These are phyloP conservation scores for Kingdonia uniflora DNA, from an alignment of 164 flowering plant species.

Conservation along the genomic window DNA sequence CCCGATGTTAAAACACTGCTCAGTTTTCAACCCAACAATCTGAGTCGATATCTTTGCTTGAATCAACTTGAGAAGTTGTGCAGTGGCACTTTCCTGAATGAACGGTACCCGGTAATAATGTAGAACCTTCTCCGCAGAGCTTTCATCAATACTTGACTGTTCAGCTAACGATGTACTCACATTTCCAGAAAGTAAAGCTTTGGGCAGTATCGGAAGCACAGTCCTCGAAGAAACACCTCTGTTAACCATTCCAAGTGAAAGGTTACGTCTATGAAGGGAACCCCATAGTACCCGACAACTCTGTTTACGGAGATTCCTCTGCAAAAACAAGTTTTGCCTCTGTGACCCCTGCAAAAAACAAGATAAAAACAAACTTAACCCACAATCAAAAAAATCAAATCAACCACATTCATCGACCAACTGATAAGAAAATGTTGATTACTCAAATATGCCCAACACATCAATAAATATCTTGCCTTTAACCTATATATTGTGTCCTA, in stretches of 20 bases:
- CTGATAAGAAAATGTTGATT: neutral
- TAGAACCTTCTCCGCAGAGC: constrained; percentile 29
- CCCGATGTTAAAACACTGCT: constrained; percentile 83
- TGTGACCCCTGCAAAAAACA: constrained; percentile 9
- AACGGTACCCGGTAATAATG: constrained; percentile 73
- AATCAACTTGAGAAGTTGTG: constrained; percentile 54
- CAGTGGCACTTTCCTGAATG: constrained; percentile 52
- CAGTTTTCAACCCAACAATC: constrained; percentile 68
- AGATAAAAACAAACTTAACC: neutral
- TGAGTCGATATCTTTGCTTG: constrained; percentile 54
- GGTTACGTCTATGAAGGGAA: constrained; percentile 3
- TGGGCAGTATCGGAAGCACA: constrained; percentile 17
- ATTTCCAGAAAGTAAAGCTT: constrained; percentile 38
- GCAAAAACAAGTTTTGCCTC: constrained; percentile 11
- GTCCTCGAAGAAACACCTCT: constrained; percentile 17
- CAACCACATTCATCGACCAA: neutral
- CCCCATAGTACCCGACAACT: constrained; percentile 11
- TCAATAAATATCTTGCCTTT: no score
- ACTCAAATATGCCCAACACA: neutral
- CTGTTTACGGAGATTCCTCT: neutral
- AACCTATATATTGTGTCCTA: no score
- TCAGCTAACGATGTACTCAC: constrained; percentile 21
- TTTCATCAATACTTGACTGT: constrained; percentile 12
- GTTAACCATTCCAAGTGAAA: constrained; percentile 9
- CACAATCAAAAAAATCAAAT: neutral